phyloP scores from a whole-genome alignment of 805 yeast species.

The Candida namnaoensis region DNA sequence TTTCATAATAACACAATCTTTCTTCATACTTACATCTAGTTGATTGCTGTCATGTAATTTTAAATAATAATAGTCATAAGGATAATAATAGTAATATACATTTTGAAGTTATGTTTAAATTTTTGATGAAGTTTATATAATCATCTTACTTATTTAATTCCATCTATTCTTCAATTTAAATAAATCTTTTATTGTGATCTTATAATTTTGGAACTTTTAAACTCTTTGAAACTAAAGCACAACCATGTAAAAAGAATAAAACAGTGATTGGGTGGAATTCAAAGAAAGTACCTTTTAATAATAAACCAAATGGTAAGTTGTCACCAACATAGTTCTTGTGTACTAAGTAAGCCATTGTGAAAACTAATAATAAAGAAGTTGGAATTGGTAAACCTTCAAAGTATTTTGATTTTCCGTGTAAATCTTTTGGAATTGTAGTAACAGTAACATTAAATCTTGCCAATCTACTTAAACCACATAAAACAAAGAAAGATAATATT shows the following conservation, averaged over 20 bases:
- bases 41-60: too few relatives aligned
- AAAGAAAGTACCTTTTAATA: conserved; percentile 42
- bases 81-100: too few relatives aligned
- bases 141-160: too few relatives aligned
- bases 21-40: too few relatives aligned
- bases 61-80: too few relatives aligned
- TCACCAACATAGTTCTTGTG: conserved; percentile 37
- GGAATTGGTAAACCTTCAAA: conserved; percentile 98
- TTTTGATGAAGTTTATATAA: too few relatives aligned
- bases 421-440: conserved; percentile 85
- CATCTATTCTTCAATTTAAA: too few relatives aligned
- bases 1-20: too few relatives aligned
- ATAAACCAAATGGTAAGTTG: conserved; percentile 58
- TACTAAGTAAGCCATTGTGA: conserved; percentile 62
- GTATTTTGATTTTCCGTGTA: conserved; percentile 76
- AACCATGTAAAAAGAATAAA: conserved; percentile 71
- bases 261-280: conserved; percentile 71
- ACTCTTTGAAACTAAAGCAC: conserved; percentile 86
- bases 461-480: conserved; percentile 88
- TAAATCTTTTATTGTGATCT: neutral
- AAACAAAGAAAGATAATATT: conserved; percentile 71
- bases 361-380: conserved; percentile 69
- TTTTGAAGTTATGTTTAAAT: too few relatives aligned
- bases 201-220: conserved; percentile 83
- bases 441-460: conserved; percentile 96